phyloP scores from a whole-genome alignment of 2,329 filamentous ascomycete genomes.

The Phyllosticta citribraziliensis region DNA sequence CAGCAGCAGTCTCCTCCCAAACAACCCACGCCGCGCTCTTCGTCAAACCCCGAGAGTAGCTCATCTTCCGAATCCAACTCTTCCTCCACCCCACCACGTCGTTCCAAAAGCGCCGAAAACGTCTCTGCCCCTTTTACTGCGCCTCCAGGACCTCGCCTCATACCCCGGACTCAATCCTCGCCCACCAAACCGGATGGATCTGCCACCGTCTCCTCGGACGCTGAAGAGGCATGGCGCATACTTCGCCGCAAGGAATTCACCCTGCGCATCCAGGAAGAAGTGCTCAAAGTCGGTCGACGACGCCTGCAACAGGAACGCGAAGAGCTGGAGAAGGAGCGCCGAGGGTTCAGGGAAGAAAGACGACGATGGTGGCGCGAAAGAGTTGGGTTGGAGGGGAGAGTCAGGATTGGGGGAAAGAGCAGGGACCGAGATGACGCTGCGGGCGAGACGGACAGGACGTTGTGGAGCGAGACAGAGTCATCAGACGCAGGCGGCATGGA shows the following conservation, averaged over 20 bases:
- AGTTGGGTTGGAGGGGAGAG: neutral
- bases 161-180: neutral
- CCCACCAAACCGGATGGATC: neutral
- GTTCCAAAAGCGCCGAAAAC: neutral
- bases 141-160: neutral
- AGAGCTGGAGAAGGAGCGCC: slow-evolving; percentile 1
- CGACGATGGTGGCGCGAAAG: neutral
- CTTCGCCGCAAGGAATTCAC: neutral
- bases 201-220: neutral
- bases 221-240: neutral
- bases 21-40: neutral
- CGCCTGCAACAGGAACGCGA: slow-evolving; percentile 2
- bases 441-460: neutral
- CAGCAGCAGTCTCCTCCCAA: neutral
- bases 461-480: neutral
- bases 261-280: neutral
- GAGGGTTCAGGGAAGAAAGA: neutral
- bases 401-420: neutral
- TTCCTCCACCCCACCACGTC: neutral
- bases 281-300: neutral
- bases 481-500: neutral
- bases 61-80: neutral
- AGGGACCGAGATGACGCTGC: neutral
- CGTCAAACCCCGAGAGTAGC: neutral
- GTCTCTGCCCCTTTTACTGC: neutral